These are phyloP conservation scores for Lactarius akahatsu DNA, from an alignment of 768 basidiomycete genomes.

Conservation along the genomic window DNA sequence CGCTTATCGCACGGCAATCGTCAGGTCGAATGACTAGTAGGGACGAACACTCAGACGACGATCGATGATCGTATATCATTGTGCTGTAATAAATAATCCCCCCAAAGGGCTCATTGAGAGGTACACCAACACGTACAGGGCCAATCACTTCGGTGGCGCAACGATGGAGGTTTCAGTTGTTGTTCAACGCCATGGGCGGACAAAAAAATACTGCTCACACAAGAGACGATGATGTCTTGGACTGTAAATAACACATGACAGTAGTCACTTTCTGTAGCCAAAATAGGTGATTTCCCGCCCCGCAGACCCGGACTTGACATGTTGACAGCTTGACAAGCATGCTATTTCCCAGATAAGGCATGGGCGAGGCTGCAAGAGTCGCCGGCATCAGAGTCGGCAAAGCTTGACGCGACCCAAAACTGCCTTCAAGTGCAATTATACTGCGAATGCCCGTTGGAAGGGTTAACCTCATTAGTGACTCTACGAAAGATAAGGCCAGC, in stretches of 20 bases:
- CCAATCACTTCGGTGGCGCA: no score
- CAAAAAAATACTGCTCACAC: not conserved
- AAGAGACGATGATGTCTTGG: no score
- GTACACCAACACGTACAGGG: no score
- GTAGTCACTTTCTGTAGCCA: not conserved
- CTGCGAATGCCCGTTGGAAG: not conserved
- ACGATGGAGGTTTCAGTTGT: not conserved
- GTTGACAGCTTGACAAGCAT: not conserved
- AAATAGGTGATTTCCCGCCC: not conserved
- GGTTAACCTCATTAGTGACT: not conserved
- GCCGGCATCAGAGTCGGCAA: not conserved
- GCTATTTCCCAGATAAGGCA: not conserved
- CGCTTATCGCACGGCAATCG: no score
- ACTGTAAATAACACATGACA: no score
- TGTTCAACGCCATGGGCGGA: not conserved
- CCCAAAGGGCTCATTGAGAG: no score
- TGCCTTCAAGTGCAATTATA: not conserved
- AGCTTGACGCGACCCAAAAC: not conserved
- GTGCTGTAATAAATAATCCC: no score
- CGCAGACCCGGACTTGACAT: not conserved
- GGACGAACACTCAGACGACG: no score
- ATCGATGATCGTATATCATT: no score
- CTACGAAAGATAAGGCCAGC: not conserved
- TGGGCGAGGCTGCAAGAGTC: not conserved
- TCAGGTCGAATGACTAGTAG: no score